Evolutionary conservation across 306 rosid genomes (phyloP), one percentile per base, ranked within the genome.

Genomic region (Pyrus pyrifolia): DNA sequence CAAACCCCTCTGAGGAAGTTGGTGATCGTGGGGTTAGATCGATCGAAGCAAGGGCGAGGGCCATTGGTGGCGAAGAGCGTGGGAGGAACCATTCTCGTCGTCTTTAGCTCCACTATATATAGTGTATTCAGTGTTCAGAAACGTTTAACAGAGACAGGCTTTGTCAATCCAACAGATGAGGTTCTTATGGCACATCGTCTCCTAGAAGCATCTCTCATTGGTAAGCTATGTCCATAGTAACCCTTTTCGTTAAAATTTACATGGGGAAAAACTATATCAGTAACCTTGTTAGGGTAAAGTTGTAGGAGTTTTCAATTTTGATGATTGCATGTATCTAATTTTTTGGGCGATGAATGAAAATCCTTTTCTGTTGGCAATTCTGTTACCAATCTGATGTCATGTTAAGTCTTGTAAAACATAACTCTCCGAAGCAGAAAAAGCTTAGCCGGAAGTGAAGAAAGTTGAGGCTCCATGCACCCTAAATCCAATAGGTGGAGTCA

Each of bases 121-220:
- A 75, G 73, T 11, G 72, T 84, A 11, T 58, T 76, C 53, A 66
- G 55, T 58, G 65, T 85, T 19, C 84, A 79, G 19, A 83, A 83
- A 30, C 90, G 88, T 72, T 78, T 83, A 4, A 45, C 53, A 38
- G 91, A 84, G 23, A 58, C 74, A 22, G 85, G 93, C 44, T 75
- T 80, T n/a, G 31, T 86, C 13, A 85, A 84, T 76, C 89, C 92
- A 21, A 88, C 93, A 11, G 95, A 91, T 23, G 93, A 89, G 72
- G 84, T 86, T 86, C 67, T 89, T 30, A 77, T 77, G 81, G 84
- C 82, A 53, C 67, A 78, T 23, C 81, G 78, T 71, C 82, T 85
- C 59, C 53, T 88, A 45, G 93, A 89, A 81, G 95, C 88, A 25
- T 79, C 87, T 86, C 82, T 88, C 27, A 73, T 86, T 76, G 97